A percentile compares a stretch with the other conserved stretches of the same genome.
phyloP scores from a whole-genome alignment of 2,329 filamentous ascomycete species.

The Calonectria hawksworthii region DNA sequence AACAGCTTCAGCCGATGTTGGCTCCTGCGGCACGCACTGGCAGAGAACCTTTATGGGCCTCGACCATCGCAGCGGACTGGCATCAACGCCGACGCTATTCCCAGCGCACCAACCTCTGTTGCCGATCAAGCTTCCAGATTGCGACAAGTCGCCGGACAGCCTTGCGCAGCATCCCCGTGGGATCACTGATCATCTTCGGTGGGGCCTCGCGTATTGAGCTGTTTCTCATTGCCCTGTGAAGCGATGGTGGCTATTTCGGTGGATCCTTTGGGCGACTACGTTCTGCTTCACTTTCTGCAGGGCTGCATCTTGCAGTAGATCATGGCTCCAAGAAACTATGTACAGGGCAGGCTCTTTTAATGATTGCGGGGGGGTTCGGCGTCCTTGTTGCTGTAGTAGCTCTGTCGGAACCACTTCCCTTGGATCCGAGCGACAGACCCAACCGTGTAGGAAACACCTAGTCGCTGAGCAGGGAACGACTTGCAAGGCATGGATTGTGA shows the following conservation, averaged over 20 bases:
- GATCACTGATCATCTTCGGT: background rate
- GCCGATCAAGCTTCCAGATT: slow-evolving; percentile 24
- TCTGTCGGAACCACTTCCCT: slow-evolving; percentile 10
- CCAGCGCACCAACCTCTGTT: background rate
- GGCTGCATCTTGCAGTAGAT: slow-evolving; percentile 24
- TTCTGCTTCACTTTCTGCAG: slow-evolving; percentile 5
- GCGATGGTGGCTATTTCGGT: background rate
- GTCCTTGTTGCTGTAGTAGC: background rate
- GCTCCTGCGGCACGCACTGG: background rate
- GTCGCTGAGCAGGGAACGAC: background rate
- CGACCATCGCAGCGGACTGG: slow-evolving; percentile 10
- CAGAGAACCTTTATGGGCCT: background rate
- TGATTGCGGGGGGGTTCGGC: background rate
- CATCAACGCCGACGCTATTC: background rate
- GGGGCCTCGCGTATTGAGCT: slow-evolving; percentile 13
- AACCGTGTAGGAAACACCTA: background rate
- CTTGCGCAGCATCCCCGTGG: background rate
- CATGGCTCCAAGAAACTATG: slow-evolving; percentile 13
- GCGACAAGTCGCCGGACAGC: slow-evolving; percentile 18
- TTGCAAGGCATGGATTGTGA: background rate
- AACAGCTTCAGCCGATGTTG: background rate
- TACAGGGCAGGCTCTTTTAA: background rate
- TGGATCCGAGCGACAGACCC: background rate
- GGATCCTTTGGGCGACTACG: background rate
- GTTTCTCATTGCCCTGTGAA: background rate